phyloP scores from a whole-genome alignment of 768 basidiomycete species.

The Infundibulicybe gibba region DNA sequence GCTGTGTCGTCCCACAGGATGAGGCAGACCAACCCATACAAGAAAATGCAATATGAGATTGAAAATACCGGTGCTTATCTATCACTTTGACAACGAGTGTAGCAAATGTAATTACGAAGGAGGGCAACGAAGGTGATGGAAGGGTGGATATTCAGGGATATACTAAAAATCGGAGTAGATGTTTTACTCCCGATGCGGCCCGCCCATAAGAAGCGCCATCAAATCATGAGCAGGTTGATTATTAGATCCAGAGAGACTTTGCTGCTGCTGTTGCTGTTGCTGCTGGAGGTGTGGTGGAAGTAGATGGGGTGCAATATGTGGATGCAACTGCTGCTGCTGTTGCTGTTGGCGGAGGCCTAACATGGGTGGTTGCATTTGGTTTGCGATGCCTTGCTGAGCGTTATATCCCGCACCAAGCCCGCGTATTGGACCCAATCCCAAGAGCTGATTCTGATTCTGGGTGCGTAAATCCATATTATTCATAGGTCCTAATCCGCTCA shows the following conservation, averaged over 20 bases:
- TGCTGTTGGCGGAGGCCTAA: constrained; percentile 48
- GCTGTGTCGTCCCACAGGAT: no score
- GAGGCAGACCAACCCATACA: no score
- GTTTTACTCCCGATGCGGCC: constrained; percentile 59
- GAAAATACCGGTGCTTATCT: no score
- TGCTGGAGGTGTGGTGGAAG: constrained; percentile 61
- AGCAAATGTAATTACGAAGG: neutral
- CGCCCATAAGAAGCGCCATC: constrained; percentile 83
- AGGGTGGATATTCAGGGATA: constrained; percentile 2
- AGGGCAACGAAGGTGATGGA: neutral
- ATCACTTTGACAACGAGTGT: neutral
- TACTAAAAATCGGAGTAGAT: constrained; percentile 7
- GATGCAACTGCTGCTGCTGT: constrained; percentile 56
- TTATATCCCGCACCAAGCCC: constrained; percentile 44
- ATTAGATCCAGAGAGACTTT: constrained; percentile 42
- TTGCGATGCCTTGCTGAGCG: constrained; percentile 41
- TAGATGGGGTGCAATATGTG: constrained; percentile 46
- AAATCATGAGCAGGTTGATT: constrained; percentile 68
- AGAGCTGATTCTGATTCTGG: constrained; percentile 47
- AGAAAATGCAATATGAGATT: no score
- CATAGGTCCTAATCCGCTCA: constrained; percentile 52
- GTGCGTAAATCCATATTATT: constrained; percentile 52
- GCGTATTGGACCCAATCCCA: constrained; percentile 40
- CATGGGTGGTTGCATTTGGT: constrained; percentile 38
- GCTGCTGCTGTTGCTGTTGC: constrained; percentile 59